Conservation (phyloP, 768 basidiomycete species). For the Mycena pura region DNA sequence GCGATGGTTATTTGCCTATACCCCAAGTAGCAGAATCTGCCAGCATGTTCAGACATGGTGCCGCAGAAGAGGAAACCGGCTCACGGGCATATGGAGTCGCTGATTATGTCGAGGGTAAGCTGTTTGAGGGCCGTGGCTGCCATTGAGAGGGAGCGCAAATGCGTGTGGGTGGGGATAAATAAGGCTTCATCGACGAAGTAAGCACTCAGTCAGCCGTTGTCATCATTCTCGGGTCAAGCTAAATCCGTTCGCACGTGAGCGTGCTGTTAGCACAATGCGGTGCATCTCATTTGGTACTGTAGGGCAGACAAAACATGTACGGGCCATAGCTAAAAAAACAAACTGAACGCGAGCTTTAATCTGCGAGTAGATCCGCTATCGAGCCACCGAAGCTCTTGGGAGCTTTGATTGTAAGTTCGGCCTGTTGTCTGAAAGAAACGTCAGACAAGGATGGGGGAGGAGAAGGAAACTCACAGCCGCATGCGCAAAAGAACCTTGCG, state of each 20-base stretch:
- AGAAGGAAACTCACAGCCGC: constrained; percentile 65
- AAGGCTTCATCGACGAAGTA: neutral
- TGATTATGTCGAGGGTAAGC: constrained; percentile 19
- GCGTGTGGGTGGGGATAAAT: too few species aligned
- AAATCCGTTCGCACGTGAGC: too few species aligned
- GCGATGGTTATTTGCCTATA: constrained; percentile 24
- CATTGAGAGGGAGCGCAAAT: constrained; percentile 3
- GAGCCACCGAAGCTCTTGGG: constrained; percentile 49
- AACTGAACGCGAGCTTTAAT: neutral
- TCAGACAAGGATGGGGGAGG: neutral
- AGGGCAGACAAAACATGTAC: neutral
- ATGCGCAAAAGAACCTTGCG: constrained; percentile 83
- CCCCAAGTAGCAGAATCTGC: constrained; percentile 26
- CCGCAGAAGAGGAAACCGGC: neutral
- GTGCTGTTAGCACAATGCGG: too few species aligned
- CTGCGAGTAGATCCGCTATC: constrained; percentile 18
- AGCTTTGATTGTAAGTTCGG: constrained; percentile 74
- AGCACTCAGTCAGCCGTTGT: neutral
- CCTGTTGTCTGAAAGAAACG: constrained; percentile 66
- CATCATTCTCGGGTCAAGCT: too few species aligned
- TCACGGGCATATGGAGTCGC: constrained; percentile 28
- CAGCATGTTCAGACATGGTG: neutral
- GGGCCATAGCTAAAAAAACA: constrained; percentile 1
- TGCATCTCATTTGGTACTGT: too few species aligned
- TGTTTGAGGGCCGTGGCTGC: constrained; percentile 20